Percentiles rank a stretch among this genome's conserved stretches.
Conservation (phyloP, 2,329 filamentous ascomycete genomes). For the Fusarium virguliforme region DNA sequence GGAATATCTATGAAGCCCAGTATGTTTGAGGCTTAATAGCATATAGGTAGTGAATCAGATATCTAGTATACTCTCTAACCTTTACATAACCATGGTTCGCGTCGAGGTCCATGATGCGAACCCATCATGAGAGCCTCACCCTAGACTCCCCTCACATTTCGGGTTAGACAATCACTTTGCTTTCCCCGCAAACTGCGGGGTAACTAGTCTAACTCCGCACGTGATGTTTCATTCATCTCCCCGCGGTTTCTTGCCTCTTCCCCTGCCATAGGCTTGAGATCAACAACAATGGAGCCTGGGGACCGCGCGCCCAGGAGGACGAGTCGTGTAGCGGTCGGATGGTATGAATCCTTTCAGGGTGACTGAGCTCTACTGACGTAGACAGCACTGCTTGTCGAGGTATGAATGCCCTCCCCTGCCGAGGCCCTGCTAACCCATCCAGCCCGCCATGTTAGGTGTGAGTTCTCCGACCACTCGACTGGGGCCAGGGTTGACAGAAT, state of each 20-base stretch:
- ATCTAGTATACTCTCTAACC: too few relatives aligned
- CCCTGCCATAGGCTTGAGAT: neutral
- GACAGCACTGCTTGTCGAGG: slow-evolving; percentile 11
- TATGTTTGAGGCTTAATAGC: too few relatives aligned
- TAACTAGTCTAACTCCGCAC: slow-evolving; percentile 2
- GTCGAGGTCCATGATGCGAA: too few relatives aligned
- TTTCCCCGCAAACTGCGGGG: slow-evolving; percentile 14
- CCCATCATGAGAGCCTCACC: too few relatives aligned
- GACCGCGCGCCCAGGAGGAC: slow-evolving; percentile 17
- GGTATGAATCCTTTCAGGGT: neutral
- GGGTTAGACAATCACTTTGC: neutral
- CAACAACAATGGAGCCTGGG: slow-evolving; percentile 8
- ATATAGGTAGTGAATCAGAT: too few relatives aligned
- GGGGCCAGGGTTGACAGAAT: neutral
- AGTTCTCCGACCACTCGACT: neutral
- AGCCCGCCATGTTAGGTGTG: slow-evolving; percentile 9
- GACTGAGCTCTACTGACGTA: neutral
- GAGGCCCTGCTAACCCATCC: neutral
- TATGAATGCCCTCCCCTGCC: neutral
- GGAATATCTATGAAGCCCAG: too few relatives aligned
- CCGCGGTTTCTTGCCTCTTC: slow-evolving; percentile 2
- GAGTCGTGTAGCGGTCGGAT: slow-evolving; percentile 38
- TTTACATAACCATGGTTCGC: too few relatives aligned
- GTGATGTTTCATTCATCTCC: slow-evolving; percentile 6
- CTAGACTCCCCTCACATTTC: too few relatives aligned